Base-by-base conservation (phyloP, 2,329 filamentous ascomycete species). In the Aspergillus sp. region DNA sequence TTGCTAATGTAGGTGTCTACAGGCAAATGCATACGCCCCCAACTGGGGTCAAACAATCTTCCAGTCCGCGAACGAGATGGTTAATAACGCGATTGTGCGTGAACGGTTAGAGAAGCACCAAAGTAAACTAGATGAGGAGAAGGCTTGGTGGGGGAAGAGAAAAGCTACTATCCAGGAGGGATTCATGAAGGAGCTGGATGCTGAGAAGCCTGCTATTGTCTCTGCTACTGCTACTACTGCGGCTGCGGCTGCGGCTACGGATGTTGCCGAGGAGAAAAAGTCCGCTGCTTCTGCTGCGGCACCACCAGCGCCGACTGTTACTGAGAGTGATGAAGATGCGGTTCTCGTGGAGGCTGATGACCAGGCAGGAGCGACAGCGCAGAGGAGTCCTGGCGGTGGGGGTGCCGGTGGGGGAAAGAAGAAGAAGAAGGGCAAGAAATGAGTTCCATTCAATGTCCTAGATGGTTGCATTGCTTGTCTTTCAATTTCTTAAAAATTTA, bases 11-110 rank as follows among this genome's bases (percentile, higher is more conserved):
- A 15, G 38, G 13, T 17, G 4, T n/a, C 5, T 26, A 56, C 41
- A 97, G 91, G 95, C 96, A 68, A 98, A 98, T 73, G 92, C 90
- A 18, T 89, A 97, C 62, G 83, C 86, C 1, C 88, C 90, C 48
- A 88, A 89, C 74, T 99, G 95, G 95, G 95, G 95, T 60, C 88
- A 95, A 71, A 86, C 85, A 56, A 98, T 99, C 74, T 99, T 99
- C 84, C 95, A 99, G 76, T 93, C 90, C 45, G 95, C 95, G 55
- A 96, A 96, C 76, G 95, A 99, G 76, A 97, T 99, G 76, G 87
- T 89, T 58, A 89, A 91, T 70, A 97, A 97, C 78, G 84, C 85
- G 42, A 78, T 87, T 47, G 83, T 96, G 69, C 89, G 91, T 64
- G 82, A 88, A 63, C 85, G 88, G 49, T 82, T 96, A 18, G 84